Base-by-base conservation (phyloP, 1,139 yeast species). In the Nakaseomyces bracarensis region DNA sequence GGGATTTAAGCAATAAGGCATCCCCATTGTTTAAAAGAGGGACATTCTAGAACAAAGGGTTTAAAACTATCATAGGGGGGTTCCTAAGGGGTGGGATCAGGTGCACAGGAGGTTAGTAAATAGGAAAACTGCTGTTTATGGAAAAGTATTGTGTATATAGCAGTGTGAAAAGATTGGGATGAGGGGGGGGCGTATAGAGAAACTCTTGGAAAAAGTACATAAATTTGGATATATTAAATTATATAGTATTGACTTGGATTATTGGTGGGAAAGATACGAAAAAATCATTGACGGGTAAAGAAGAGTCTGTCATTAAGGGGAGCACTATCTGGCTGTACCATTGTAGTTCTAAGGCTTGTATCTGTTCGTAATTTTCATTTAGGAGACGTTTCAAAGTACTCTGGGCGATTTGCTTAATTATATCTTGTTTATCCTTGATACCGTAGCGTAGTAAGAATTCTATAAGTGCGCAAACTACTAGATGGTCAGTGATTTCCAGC, bases 301-400 rank as follows among this genome's bases (percentile, higher is more conserved):
- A 20, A 21, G 36, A 33, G 25, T 33, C 36, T 4, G 36, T 21
- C 26, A 33, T 33, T 33, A 33, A 8, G 7, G 36, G 36, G 8
- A 33, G 26, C 18, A 33, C 25, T 4, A 20, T 20, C n/a, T 33
- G 25, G 18, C 36, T 33, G 26, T 33, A 33, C 36, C 36, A 33
- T 13, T 20, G 16, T 3, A 21, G 25, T 11, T 33, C 36, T 16
- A 33, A 21, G 11, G 36, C 36, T 26, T 20, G 36, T 33, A 33
- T 33, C 26, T 33, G 26, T 33, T 33, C 36, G 36, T 33, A 33
- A 11, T 33, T 20, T 18, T 33, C 36, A 18, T 33, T 14, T 8
- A 33, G 26, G 13, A 33, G 26, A 3, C 18, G 15, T 21, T 33
- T 33, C 26, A 33, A 13, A 11, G n/a, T 33, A 11, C 26, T 20